phyloP scores from a whole-genome alignment of 164 flowering plant species.

The Chloranthus sessilifolius region DNA sequence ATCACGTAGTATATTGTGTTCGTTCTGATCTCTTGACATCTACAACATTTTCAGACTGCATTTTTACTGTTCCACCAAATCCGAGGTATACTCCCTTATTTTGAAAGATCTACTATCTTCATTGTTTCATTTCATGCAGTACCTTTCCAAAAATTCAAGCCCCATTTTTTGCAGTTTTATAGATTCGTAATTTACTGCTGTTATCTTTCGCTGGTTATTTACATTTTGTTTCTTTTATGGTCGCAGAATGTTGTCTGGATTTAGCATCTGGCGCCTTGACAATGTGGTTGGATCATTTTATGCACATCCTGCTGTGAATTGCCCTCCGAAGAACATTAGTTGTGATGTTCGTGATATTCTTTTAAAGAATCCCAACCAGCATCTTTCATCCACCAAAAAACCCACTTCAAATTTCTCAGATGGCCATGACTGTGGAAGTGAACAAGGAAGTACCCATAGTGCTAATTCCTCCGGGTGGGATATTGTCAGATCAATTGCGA shows the following conservation, averaged over 20 bases:
- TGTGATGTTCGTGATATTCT: constrained; percentile 67
- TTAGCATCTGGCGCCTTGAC: constrained; percentile 95
- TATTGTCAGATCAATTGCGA: constrained; percentile 67
- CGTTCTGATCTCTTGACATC: constrained; percentile 89
- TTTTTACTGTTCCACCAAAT: constrained; percentile 43
- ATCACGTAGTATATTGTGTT: constrained; percentile 76
- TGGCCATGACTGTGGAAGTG: constrained; percentile 22
- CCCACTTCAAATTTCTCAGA: constrained; percentile 22
- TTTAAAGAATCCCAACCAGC: constrained; percentile 42
- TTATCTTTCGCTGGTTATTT: no score
- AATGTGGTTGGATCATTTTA: constrained; percentile 77
- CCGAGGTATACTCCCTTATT: constrained; percentile 7
- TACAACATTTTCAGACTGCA: constrained; percentile 62
- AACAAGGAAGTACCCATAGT: constrained; percentile 29
- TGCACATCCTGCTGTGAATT: constrained; percentile 58
- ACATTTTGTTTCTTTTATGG: neutral
- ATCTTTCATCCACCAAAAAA: constrained; percentile 25
- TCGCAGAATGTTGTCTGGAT: constrained; percentile 41
- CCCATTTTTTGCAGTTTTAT: no score
- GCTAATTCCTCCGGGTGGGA: constrained; percentile 79
- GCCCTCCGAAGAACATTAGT: constrained; percentile 42
- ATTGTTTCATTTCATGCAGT: no score
- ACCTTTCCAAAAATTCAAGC: no score
- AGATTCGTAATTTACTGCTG: no score
- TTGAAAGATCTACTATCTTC: no score